A percentile compares a stretch with the other conserved stretches of the same genome.
Evolutionary conservation across 78 protist species (phyloP).

Genomic region (Speleostelium caveatum): DNA sequence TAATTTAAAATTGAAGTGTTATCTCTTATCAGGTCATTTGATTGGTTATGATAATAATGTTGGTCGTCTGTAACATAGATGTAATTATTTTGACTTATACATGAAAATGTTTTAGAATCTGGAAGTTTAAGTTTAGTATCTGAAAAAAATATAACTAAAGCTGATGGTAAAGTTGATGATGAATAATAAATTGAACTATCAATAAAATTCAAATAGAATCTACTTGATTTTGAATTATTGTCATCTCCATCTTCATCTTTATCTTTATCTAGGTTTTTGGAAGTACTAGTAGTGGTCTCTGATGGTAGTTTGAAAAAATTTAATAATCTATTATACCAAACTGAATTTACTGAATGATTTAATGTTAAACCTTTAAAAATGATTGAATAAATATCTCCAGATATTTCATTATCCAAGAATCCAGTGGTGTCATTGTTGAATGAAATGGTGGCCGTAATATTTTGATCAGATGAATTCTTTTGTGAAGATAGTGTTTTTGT

Average conservation of each 20-base stretch:
- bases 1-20: constrained; percentile 6
- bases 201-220: constrained; percentile 37
- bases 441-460: constrained; percentile 11
- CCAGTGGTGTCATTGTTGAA: constrained; percentile 40
- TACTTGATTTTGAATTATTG: neutral
- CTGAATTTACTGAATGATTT: constrained; percentile 6
- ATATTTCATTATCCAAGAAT: constrained; percentile 29
- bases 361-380: constrained; percentile 48
- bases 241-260: neutral
- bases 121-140: constrained; percentile 44
- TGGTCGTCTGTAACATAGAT: constrained; percentile 41
- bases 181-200: constrained; percentile 42
- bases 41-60: neutral
- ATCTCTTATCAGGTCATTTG: neutral
- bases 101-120: neutral
- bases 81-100: constrained; percentile 45
- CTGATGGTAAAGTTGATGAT: constrained; percentile 26
- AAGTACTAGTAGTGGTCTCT: neutral
- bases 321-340: constrained; percentile 25
- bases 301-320: constrained; percentile 12
- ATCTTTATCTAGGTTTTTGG: neutral
- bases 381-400: constrained; percentile 22
- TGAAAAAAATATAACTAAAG: constrained; percentile 37
- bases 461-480: neutral
- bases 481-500: constrained; percentile 9